These are phyloP conservation scores for Xylaria bambusicola DNA, from an alignment of 495 filamentous ascomycete genomes.

Conservation along the genomic window DNA sequence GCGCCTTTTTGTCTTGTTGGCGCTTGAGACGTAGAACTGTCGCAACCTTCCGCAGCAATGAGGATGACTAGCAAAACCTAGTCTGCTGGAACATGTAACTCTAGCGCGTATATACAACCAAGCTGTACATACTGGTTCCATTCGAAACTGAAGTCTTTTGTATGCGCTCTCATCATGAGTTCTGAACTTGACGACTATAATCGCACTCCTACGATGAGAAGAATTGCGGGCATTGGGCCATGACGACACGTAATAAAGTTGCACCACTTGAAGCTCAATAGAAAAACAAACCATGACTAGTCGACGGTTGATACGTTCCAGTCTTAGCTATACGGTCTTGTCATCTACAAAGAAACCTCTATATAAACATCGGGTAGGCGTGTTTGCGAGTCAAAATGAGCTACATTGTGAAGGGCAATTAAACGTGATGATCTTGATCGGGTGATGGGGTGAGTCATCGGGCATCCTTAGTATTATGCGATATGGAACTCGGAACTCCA, in stretches of 20 bases:
- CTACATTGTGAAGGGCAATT: background rate
- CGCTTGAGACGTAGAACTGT: constrained; percentile 2
- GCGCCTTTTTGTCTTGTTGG: constrained; percentile 14
- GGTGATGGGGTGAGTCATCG: background rate
- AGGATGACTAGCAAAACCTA: constrained; percentile 2
- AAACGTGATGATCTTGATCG: too few species aligned
- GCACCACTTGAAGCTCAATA: too few species aligned
- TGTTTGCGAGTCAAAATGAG: too few species aligned
- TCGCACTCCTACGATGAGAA: too few species aligned
- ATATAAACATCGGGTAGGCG: too few species aligned
- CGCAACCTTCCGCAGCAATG: constrained; percentile 1
- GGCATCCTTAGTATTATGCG: background rate
- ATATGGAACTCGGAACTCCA: constrained; percentile 6
- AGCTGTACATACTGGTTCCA: constrained; percentile 6
- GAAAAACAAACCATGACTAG: too few species aligned
- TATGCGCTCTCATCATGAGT: background rate
- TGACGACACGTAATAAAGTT: too few species aligned
- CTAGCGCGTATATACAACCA: constrained; percentile 13
- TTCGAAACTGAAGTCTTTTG: background rate
- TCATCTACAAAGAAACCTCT: too few species aligned
- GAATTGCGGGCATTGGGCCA: too few species aligned
- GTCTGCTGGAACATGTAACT: constrained; percentile 11
- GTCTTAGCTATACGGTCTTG: too few species aligned
- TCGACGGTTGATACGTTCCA: too few species aligned
- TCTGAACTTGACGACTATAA: background rate